Conservation (phyloP, 805 yeast species). For the Ogataea chonburiensis region DNA sequence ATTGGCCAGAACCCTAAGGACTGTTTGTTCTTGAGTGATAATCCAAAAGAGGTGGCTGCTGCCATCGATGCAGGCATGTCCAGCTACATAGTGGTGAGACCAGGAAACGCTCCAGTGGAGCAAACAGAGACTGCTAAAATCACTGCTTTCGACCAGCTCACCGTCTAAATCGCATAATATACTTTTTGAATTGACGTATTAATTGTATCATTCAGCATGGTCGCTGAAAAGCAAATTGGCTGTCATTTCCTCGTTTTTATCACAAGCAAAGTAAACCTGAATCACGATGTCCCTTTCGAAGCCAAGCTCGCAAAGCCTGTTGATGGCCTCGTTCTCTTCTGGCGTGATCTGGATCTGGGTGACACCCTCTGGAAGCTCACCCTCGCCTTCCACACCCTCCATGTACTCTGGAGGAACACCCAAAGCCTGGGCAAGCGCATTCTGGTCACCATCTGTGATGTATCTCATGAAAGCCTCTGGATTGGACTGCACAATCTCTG, state of each 20-base stretch:
- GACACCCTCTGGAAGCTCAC: slow-evolving; percentile 42
- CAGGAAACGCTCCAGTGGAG: slow-evolving; percentile 65
- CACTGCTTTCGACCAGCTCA: slow-evolving; percentile 9
- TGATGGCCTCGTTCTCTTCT: slow-evolving; percentile 87
- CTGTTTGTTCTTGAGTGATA: slow-evolving; percentile 72
- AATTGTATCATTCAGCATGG: slow-evolving; percentile 35
- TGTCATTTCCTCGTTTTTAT: slow-evolving; percentile 93
- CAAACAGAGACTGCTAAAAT: slow-evolving; percentile 1
- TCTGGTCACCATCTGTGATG: slow-evolving; percentile 61
- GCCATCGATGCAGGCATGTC: slow-evolving; percentile 65
- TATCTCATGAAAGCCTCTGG: slow-evolving; percentile 87
- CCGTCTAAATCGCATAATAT: slow-evolving; percentile 4
- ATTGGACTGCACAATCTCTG: slow-evolving; percentile 72
- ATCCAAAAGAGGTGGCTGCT: slow-evolving; percentile 72
- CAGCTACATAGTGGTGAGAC: slow-evolving; percentile 60
- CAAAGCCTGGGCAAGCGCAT: slow-evolving; percentile 46
- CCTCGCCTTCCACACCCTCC: slow-evolving; percentile 36
- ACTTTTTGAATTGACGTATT: slow-evolving; percentile 1
- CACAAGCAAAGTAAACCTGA: slow-evolving; percentile 97
- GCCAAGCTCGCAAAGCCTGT: slow-evolving; percentile 87
- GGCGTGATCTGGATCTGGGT: slow-evolving; percentile 64
- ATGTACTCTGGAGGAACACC: slow-evolving; percentile 40
- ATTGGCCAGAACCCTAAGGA: slow-evolving; percentile 22
- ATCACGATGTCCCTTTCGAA: slow-evolving; percentile 84
- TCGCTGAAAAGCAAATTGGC: slow-evolving; percentile 85